Conservation (phyloP, 768 basidiomycete species). For the Leucocoprinus leucothites region DNA sequence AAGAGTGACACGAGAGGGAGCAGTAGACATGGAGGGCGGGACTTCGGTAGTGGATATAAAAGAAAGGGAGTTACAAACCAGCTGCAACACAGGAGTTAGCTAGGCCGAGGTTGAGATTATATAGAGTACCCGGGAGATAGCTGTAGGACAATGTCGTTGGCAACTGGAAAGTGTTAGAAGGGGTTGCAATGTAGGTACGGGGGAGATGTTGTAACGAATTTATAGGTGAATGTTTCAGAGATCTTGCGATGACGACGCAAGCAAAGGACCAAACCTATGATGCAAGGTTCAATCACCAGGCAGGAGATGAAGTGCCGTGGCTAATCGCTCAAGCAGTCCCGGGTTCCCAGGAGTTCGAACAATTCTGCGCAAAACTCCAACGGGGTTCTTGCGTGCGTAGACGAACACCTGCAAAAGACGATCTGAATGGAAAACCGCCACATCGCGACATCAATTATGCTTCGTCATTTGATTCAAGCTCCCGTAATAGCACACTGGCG, state of each 20-base stretch:
- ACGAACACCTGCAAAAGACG: neutral
- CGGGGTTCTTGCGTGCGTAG: neutral
- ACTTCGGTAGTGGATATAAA: constrained; percentile 3
- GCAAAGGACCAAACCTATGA: neutral
- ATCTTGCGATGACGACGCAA: constrained; percentile 6
- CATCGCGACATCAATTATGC: constrained; percentile 2
- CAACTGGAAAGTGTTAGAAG: neutral
- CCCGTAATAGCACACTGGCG: constrained; percentile 1
- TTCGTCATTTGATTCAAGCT: constrained; percentile 7
- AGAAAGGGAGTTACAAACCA: neutral
- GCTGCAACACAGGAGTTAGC: neutral
- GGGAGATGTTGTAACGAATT: neutral
- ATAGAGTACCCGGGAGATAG: neutral
- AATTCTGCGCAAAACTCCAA: constrained; percentile 6
- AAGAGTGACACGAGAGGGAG: constrained; percentile 63
- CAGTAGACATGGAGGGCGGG: constrained; percentile 22
- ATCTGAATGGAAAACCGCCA: neutral
- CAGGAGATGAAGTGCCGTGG: neutral
- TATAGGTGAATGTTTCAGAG: constrained; percentile 7
- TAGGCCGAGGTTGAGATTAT: neutral
- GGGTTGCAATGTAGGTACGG: neutral
- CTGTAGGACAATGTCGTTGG: neutral
- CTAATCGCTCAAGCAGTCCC: constrained; percentile 3
- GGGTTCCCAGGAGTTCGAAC: neutral
- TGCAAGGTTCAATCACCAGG: neutral